These are phyloP conservation scores for Capsicum pubescens DNA, from an alignment of 257 asterid species.

Conservation along the genomic window DNA sequence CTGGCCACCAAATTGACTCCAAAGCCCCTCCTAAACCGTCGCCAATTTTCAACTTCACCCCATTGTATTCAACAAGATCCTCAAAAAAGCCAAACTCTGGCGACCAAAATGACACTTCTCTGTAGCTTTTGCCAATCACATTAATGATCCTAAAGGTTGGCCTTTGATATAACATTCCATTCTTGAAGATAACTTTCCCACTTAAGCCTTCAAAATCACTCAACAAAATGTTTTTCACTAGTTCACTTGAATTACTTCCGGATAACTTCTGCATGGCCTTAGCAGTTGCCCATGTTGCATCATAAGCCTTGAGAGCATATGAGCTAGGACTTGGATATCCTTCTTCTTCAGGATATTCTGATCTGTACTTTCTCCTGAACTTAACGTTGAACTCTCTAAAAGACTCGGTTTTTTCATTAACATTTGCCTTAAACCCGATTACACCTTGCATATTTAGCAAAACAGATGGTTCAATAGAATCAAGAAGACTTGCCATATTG, in stretches of 20 bases:
- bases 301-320: slow-evolving; percentile 58
- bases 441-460: slow-evolving; percentile 58
- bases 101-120: slow-evolving; percentile 56
- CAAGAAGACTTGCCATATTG: slow-evolving; percentile 51
- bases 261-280: slow-evolving; percentile 35
- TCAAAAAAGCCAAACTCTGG: slow-evolving; percentile 46
- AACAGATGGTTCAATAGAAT: slow-evolving; percentile 46
- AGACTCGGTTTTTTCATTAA: slow-evolving; percentile 3
- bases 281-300: slow-evolving; percentile 44
- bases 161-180: slow-evolving; percentile 41
- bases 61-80: slow-evolving; percentile 19
- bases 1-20: slow-evolving; percentile 62
- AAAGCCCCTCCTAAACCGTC: slow-evolving; percentile 30
- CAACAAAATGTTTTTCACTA: slow-evolving; percentile 25
- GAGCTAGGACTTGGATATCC: slow-evolving; percentile 46
- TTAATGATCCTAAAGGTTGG: slow-evolving; percentile 51
- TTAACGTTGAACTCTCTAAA: slow-evolving; percentile 41
- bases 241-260: slow-evolving; percentile 25
- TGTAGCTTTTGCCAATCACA: slow-evolving; percentile 62
- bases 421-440: slow-evolving; percentile 52
- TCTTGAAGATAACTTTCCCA: slow-evolving; percentile 56
- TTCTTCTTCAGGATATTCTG: slow-evolving; percentile 43
- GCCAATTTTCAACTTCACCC: slow-evolving; percentile 11
- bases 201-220: slow-evolving; percentile 53
- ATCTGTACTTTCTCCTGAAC: slow-evolving; percentile 46